Base-by-base conservation (phyloP, 2,329 filamentous ascomycete species). In the Dendryphion nanum region DNA sequence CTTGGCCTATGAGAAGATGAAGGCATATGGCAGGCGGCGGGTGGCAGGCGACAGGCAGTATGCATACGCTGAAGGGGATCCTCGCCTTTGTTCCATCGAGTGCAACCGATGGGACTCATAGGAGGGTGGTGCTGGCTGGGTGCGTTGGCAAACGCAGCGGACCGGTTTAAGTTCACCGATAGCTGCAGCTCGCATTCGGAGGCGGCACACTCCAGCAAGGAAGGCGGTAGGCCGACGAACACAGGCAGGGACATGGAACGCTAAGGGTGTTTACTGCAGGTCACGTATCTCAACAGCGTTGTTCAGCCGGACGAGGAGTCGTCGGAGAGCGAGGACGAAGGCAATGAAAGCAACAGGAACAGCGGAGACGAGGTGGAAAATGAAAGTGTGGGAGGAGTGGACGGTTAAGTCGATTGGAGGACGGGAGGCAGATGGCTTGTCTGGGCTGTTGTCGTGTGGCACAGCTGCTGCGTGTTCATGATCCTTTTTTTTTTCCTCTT, bases 281-380 rank as follows among this genome's bases (percentile, higher is more conserved):
- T 75, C 50, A 72, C 68, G 7, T 73, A 74, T 50, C 58, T 74
- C 29, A 75, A 75, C 57, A 68, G 64, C 37, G 67, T 75, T 18
- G 70, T 74, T 28, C 73, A 73, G 69, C 72, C 72, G 20, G 72
- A 75, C 51, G 64, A 66, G 20, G 55, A 60, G 26, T 44, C 51
- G 18, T 61, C 57, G 30, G 57, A 51, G 28, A 55, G 52, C 37
- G 7, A 10, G 8, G 55, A 53, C 35, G 59, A 58, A 2, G 53
- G 47, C 26, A 59, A 59, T 10, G 48, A 53, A 20, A 55, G 53
- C n/a, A 47, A 42, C 21, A 44, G 37, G 20, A 46, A 53, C 23
- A 29, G 33, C 26, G 34, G 33, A 33, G 33, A 38, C 19, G 28
- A 33, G 20, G 36, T 26, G 4, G 30, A 20, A 7, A 35, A 8